A percentile compares a stretch with the other conserved stretches of the same genome.
These are phyloP conservation scores for Colletotrichum euphorbiae DNA, from an alignment of 2,329 filamentous ascomycete species.

Conservation along the genomic window DNA sequence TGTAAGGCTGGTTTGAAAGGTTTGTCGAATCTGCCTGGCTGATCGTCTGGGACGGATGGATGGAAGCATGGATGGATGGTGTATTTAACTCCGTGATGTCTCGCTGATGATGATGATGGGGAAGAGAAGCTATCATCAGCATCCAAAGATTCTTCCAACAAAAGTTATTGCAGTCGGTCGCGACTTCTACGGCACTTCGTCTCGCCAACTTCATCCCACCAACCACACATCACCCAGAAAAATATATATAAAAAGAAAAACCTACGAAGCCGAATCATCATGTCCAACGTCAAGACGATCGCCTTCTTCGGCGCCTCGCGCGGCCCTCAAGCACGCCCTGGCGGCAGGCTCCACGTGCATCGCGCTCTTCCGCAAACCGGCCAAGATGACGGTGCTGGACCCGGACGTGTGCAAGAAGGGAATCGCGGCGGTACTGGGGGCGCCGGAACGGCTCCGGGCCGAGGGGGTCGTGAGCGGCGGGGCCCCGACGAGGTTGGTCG, in stretches of 20 bases:
- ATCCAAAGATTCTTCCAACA: too few relatives aligned
- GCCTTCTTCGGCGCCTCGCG: constrained; percentile 57
- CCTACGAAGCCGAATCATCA: not conserved
- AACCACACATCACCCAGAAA: too few relatives aligned
- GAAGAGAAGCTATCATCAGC: not conserved
- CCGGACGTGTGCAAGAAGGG: constrained; percentile 55
- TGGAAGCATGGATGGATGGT: not conserved
- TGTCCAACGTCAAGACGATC: constrained; percentile 43
- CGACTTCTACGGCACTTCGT: too few relatives aligned
- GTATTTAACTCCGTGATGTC: not conserved
- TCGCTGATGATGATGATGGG: not conserved
- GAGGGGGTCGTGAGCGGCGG: constrained; percentile 38
- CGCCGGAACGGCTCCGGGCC: constrained; percentile 45
- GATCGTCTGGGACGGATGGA: not conserved
- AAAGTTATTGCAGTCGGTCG: too few relatives aligned
- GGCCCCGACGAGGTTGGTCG: constrained; percentile 50
- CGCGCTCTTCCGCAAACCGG: constrained; percentile 54
- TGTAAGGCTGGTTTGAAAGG: not conserved
- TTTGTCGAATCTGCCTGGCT: not conserved
- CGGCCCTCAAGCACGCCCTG: constrained; percentile 52
- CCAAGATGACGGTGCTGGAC: constrained; percentile 54
- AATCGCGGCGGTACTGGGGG: constrained; percentile 49
- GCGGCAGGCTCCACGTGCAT: constrained; percentile 53
- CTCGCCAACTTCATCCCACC: too few relatives aligned
- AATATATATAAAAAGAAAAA: not conserved